Percentiles rank a stretch among this genome's conserved stretches.
Evolutionary conservation across 2,329 filamentous ascomycete species (phyloP).

Genomic region (Colletotrichum tropicale): DNA sequence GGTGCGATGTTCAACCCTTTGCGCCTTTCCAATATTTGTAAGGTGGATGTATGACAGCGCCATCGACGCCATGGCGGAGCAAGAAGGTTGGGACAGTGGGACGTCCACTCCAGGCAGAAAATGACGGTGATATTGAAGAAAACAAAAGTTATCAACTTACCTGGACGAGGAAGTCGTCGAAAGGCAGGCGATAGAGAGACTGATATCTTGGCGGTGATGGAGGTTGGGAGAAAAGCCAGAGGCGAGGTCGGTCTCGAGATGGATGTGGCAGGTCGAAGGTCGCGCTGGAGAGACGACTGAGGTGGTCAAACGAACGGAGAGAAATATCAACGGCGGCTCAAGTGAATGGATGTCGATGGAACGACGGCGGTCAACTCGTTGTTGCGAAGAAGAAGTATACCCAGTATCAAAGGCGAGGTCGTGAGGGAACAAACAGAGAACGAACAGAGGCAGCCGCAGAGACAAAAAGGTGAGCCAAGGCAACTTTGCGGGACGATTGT

Average conservation of each 20-base stretch:
- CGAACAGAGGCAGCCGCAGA: not conserved
- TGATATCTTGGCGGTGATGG: not conserved
- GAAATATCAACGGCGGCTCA: not conserved
- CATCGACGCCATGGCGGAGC: not conserved
- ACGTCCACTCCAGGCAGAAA: not conserved
- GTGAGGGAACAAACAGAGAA: not conserved
- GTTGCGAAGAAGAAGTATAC: not conserved
- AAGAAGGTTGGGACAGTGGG: not conserved
- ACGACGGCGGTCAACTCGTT: not conserved
- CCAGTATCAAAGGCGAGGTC: not conserved
- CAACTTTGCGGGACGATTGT: not conserved
- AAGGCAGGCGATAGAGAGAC: not conserved
- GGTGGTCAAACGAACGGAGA: not conserved
- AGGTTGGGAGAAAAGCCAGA: not conserved
- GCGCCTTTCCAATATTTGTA: not conserved
- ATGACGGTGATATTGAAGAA: not conserved
- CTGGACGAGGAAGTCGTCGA: not conserved
- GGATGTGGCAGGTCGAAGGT: not conserved
- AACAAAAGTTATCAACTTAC: not conserved
- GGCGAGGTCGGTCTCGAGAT: not conserved
- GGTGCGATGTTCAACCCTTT: not conserved
- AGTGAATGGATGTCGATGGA: not conserved
- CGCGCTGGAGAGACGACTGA: not conserved
- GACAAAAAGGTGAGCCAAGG: not conserved
- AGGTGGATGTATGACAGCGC: not conserved